These are phyloP conservation scores for Rhizopus microsporus DNA, from an alignment of 371 early-diverging fungal species.

Conservation along the genomic window DNA sequence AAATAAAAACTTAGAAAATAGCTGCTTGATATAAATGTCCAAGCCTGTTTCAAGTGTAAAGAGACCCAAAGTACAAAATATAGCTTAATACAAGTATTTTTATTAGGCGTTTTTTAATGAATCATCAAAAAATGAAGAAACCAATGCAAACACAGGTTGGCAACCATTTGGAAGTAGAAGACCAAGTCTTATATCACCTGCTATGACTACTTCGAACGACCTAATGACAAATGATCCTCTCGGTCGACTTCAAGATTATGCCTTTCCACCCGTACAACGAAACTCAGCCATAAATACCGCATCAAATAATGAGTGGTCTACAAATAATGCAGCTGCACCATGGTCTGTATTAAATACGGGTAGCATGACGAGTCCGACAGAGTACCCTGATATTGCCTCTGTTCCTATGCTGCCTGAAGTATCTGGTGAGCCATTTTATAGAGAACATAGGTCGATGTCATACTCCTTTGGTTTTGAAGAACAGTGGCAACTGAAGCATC, in stretches of 20 bases:
- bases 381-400: constrained; percentile 38
- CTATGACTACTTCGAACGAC: constrained; percentile 1
- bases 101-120: constrained; percentile 11
- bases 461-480: constrained; percentile 34
- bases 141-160: constrained; percentile 5
- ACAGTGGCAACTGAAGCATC: constrained; percentile 5
- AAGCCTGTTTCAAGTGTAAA: constrained; percentile 16
- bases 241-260: constrained; percentile 31
- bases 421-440: constrained; percentile 34
- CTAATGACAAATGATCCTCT: constrained; percentile 13
- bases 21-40: background rate
- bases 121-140: constrained; percentile 4
- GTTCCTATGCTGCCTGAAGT: constrained; percentile 44
- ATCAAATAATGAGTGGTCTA: no score
- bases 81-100: background rate
- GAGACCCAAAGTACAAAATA: background rate
- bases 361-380: background rate
- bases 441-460: constrained; percentile 45
- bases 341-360: constrained; percentile 7
- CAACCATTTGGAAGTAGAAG: constrained; percentile 7
- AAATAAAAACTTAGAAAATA: background rate
- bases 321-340: background rate
- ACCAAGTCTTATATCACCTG: constrained; percentile 16
- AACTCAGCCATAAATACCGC: constrained; percentile 37
- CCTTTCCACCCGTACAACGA: constrained; percentile 39